Base-by-base conservation (phyloP, 768 basidiomycete genomes). In the Leccinum subgranulosum region DNA sequence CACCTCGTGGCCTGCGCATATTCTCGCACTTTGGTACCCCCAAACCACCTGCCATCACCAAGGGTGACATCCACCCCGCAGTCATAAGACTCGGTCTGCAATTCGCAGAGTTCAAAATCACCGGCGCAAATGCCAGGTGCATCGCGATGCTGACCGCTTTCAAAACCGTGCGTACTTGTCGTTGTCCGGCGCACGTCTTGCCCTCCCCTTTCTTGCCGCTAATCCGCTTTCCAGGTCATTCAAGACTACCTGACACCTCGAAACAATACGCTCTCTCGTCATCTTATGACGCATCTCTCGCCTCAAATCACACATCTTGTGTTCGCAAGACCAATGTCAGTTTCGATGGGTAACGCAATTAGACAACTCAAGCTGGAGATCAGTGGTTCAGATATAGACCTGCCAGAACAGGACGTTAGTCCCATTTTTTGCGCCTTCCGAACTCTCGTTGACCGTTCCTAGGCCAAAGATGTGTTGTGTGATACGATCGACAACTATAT, bases 341-440 rank as follows among this genome's bases (percentile, higher is more conserved):
- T 93, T 21, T 90, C 92, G 25, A 94, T 95, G 90, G 93, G 94
- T 0, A 96, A 94, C 68, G 92, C 94, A 0, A 92, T 94, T 64
- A 84, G 94, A 58, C 90, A 95, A 71, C 79, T 99, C 64, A 99
- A 99, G 76, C 78, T 96, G 55, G 94, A 98, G 67, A 97, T 99
- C 67, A 94, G 92, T 66, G 84, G 82, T 41, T 84, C 94, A 43
- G 92, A 94, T 64, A 93, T 93, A 50, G 96, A 99, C 76, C 79
- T 94, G 72, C 87, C 94, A 5, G 94, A 98, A 73, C 92, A 96
- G 68, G 93, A 98, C 75, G 96, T 96, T 66, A 63, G 83, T 57
- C n/a, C 23, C 36, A 29, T 36, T 34, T 49, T 27, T 36, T 31
- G 1, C 27, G 48, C 21, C 36, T 47, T 34, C 3, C 43, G 36